Percentiles rank a stretch among this genome's conserved stretches.
These are phyloP conservation scores for Diddensiella transvaalensis DNA, from an alignment of 805 yeast species.

Conservation along the genomic window DNA sequence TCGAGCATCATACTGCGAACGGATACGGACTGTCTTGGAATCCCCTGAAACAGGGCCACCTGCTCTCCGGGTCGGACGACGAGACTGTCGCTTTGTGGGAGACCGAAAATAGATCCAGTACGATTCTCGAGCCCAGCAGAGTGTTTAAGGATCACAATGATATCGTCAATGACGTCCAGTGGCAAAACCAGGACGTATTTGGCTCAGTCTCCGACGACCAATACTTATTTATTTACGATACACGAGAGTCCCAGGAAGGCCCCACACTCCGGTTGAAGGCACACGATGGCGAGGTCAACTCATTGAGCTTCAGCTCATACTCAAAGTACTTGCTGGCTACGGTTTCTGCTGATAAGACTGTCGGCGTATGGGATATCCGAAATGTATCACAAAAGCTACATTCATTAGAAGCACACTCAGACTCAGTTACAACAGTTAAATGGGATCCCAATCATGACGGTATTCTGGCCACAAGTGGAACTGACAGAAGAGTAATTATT, in stretches of 20 bases:
- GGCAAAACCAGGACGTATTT: slow-evolving; percentile 51
- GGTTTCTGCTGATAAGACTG: slow-evolving; percentile 73
- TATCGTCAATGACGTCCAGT: slow-evolving; percentile 60
- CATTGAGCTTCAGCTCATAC: slow-evolving; percentile 63
- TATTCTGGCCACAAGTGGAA: slow-evolving; percentile 53
- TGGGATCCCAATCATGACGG: slow-evolving; percentile 50
- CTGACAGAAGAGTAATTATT: slow-evolving; percentile 65
- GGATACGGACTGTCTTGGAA: slow-evolving; percentile 76
- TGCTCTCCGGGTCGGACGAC: slow-evolving; percentile 67
- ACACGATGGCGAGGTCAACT: slow-evolving; percentile 61
- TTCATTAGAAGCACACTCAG: slow-evolving; percentile 63
- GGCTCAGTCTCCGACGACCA: slow-evolving; percentile 73
- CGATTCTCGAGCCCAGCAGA: slow-evolving; percentile 4
- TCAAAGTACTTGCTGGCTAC: slow-evolving; percentile 57
- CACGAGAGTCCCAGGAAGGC: neutral
- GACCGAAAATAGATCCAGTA: slow-evolving; percentile 31
- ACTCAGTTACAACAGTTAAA: slow-evolving; percentile 51
- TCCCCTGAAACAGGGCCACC: slow-evolving; percentile 36
- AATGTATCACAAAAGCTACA: slow-evolving; percentile 57
- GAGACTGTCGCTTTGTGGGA: slow-evolving; percentile 71
- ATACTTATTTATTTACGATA: slow-evolving; percentile 57
- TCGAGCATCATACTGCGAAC: slow-evolving; percentile 49
- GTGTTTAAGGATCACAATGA: slow-evolving; percentile 13
- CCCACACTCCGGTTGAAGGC: slow-evolving; percentile 33
- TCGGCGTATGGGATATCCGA: slow-evolving; percentile 72